Conservation (phyloP, 129 eudicot genomes). For the Cynara cardunculus region DNA sequence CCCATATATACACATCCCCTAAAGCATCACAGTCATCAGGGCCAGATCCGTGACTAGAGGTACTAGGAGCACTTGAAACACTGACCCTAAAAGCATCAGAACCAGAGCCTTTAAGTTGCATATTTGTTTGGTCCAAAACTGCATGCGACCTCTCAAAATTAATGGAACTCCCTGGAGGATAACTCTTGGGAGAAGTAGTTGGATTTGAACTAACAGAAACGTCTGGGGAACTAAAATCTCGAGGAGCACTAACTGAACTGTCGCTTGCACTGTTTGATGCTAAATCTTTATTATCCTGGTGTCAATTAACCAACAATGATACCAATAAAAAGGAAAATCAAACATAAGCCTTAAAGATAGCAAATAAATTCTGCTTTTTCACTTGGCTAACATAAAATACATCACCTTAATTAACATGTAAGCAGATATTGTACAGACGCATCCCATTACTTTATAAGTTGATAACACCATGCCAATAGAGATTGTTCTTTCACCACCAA, state of each 20-base stretch:
- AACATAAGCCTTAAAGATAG: not conserved
- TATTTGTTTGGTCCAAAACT: conserved; percentile 65
- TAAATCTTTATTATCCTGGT: conserved; percentile 79
- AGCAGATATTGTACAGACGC: not conserved
- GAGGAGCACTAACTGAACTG: conserved; percentile 57
- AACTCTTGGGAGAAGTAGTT: conserved; percentile 65
- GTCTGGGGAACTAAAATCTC: conserved; percentile 70
- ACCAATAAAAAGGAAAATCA: not conserved
- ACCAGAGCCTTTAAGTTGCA: conserved; percentile 82
- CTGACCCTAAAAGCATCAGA: conserved; percentile 94
- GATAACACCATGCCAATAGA: not conserved
- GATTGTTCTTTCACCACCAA: not conserved
- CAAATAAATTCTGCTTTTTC: too few relatives aligned
- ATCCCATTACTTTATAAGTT: not conserved
- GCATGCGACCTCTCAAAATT: conserved; percentile 66
- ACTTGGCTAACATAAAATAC: too few relatives aligned
- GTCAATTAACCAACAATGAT: conserved; percentile 10
- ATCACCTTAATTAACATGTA: too few relatives aligned
- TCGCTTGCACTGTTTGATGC: conserved; percentile 76
- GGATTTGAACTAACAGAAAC: conserved; percentile 47
- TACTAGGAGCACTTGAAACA: conserved; percentile 95
- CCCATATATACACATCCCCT: conserved; percentile 98
- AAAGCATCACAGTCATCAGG: conserved; percentile 89
- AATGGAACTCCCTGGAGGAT: conserved; percentile 38
- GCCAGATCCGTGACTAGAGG: conserved; percentile 95